These are phyloP conservation scores for Aspergillus pseudoglaucus DNA, from an alignment of 2,329 filamentous ascomycete species.

Conservation along the genomic window DNA sequence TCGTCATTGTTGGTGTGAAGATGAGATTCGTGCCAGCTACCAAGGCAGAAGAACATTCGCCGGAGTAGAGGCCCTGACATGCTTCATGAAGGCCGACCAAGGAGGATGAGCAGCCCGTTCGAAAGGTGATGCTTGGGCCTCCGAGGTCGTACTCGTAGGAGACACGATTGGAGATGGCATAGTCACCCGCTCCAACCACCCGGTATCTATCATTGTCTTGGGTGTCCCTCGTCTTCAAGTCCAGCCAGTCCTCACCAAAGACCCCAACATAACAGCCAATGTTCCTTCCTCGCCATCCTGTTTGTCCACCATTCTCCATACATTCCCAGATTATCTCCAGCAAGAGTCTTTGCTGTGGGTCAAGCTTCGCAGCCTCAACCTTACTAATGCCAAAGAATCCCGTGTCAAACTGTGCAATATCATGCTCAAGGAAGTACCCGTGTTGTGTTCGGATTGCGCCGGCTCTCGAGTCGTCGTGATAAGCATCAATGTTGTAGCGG, in stretches of 20 bases:
- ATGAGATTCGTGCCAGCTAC: conserved; percentile 27
- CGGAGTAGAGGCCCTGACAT: conserved; percentile 15
- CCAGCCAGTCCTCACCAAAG: conserved; percentile 14
- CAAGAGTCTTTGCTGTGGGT: conserved; percentile 25
- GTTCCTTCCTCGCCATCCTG: conserved; percentile 19
- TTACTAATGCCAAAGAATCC: conserved; percentile 16
- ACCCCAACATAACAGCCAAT: conserved; percentile 17
- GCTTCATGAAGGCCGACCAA: conserved; percentile 28
- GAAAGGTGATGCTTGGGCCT: conserved; percentile 25
- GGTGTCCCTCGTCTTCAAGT: conserved; percentile 6
- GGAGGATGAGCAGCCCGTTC: conserved; percentile 38
- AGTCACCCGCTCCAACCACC: conserved; percentile 3
- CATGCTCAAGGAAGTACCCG: conserved; percentile 21
- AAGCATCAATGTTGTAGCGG: conserved; percentile 18
- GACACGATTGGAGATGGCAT: conserved; percentile 9
- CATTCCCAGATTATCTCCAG: conserved; percentile 25
- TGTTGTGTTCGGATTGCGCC: conserved; percentile 1
- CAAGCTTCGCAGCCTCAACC: conserved; percentile 13
- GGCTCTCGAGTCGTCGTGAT: conserved; percentile 10
- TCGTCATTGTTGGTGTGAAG: conserved; percentile 1
- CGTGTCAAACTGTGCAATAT: conserved; percentile 17
- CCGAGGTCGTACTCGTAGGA: conserved; percentile 20
- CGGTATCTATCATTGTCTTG: conserved; percentile 2
- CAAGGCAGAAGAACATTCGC: conserved; percentile 21
- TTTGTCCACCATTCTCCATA: conserved; percentile 21